Conservation (phyloP, 495 filamentous ascomycete species). For the Penicillium chermesinum region DNA sequence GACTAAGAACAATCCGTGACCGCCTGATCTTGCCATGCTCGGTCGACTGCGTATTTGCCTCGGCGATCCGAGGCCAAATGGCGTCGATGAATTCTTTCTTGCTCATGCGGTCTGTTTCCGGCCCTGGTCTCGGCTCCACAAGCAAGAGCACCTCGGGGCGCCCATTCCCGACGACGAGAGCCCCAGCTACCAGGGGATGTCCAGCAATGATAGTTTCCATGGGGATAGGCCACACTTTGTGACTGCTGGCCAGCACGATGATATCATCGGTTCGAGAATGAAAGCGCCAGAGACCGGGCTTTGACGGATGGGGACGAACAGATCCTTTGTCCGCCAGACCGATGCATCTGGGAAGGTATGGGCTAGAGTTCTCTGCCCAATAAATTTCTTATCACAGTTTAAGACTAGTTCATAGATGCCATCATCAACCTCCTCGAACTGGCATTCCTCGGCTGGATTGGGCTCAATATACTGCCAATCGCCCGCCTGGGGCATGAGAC, state of each 20-base stretch:
- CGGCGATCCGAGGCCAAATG: constrained; percentile 20
- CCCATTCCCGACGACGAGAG: constrained; percentile 15
- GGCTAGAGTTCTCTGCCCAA: constrained; percentile 8
- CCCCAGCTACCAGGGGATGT: constrained; percentile 6
- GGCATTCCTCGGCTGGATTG: constrained; percentile 41
- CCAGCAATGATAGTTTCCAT: constrained; percentile 8
- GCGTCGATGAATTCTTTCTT: constrained; percentile 15
- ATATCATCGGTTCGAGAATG: constrained; percentile 49
- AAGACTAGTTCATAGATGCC: constrained; percentile 44
- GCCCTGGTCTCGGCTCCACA: constrained; percentile 8
- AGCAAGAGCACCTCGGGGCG: constrained; percentile 13
- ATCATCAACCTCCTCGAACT: constrained; percentile 35
- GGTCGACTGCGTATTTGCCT: constrained; percentile 18
- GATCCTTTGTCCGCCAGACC: constrained; percentile 50
- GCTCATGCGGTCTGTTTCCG: constrained; percentile 13
- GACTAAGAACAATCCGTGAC: constrained; percentile 13
- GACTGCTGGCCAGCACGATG: constrained; percentile 6
- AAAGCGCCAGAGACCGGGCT: constrained; percentile 46
- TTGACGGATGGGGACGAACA: constrained; percentile 48
- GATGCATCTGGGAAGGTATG: constrained; percentile 24
- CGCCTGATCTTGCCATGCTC: constrained; percentile 19
- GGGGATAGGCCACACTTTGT: constrained; percentile 13
- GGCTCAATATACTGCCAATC: constrained; percentile 51
- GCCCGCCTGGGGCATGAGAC: constrained; percentile 18
- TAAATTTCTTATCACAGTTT: constrained; percentile 6